Conservation (phyloP, 2,329 filamentous ascomycete genomes). For the Metarhizium anisopliae region DNA sequence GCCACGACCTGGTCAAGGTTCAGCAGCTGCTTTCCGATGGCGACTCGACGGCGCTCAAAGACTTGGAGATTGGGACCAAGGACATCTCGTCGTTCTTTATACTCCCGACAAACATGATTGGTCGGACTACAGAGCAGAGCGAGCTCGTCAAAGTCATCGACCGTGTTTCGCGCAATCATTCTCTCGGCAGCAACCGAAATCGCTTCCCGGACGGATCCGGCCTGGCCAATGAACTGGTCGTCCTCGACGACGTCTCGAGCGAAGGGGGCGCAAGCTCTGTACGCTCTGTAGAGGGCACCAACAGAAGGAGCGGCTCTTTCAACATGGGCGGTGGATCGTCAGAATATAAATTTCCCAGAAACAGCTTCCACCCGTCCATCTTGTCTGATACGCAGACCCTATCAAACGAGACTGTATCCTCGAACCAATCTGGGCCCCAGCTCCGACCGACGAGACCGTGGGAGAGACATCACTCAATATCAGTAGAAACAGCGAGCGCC, state of each 20-base stretch:
- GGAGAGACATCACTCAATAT: conserved; percentile 44
- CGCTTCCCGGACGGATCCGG: conserved; percentile 46
- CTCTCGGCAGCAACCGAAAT: conserved; percentile 33
- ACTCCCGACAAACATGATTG: conserved; percentile 73
- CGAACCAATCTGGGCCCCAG: conserved; percentile 30
- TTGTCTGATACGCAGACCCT: conserved; percentile 31
- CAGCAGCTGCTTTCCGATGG: conserved; percentile 68
- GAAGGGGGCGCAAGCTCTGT: conserved; percentile 47
- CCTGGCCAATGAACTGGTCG: conserved; percentile 40
- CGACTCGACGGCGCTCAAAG: conserved; percentile 58
- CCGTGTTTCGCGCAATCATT: conserved; percentile 60
- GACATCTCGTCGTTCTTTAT: conserved; percentile 92
- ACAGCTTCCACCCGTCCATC: conserved; percentile 30
- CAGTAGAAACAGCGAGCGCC: conserved; percentile 37
- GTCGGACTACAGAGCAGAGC: conserved; percentile 62
- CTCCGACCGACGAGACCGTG: conserved; percentile 34
- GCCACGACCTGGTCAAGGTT: conserved; percentile 68
- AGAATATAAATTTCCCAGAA: conserved; percentile 30
- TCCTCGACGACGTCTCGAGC: conserved; percentile 46
- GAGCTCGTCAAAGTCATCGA: conserved; percentile 68
- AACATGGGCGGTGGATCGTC: conserved; percentile 31
- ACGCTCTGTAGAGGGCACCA: conserved; percentile 46
- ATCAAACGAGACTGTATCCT: conserved; percentile 38
- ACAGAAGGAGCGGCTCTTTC: conserved; percentile 40
- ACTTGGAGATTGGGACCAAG: conserved; percentile 69